phyloP scores from a whole-genome alignment of 106 monocot species.

The Phalaenopsis equestris region DNA sequence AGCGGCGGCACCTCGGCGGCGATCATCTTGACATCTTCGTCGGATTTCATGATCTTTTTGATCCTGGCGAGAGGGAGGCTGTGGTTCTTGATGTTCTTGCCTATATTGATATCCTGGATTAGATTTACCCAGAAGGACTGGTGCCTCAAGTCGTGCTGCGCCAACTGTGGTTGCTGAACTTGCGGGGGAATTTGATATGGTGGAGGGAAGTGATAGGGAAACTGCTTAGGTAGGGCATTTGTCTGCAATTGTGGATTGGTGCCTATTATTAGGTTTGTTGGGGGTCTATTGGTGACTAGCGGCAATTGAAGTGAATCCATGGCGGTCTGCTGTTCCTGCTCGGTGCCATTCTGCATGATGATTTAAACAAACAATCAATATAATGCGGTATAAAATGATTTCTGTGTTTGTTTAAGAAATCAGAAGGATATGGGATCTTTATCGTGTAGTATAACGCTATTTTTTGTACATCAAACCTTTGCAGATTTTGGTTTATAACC shows the following conservation, averaged over 20 bases:
- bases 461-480: too few relatives aligned
- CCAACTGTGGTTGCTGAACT: constrained; percentile 29
- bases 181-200: neutral
- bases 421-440: too few relatives aligned
- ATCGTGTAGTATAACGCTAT: too few relatives aligned
- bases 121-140: constrained; percentile 37
- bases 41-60: constrained; percentile 68
- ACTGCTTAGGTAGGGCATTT: neutral
- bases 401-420: too few relatives aligned
- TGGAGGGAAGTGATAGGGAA: neutral
- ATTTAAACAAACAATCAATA: too few relatives aligned
- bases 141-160: constrained; percentile 23
- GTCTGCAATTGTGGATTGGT: neutral
- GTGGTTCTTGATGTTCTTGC: constrained; percentile 53
- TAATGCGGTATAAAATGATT: too few relatives aligned
- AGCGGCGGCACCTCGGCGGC: constrained; percentile 49
- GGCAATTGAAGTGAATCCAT: neutral
- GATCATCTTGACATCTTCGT: constrained; percentile 64
- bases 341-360: neutral
- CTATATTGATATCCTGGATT: constrained; percentile 19
- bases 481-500: too few relatives aligned
- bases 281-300: neutral
- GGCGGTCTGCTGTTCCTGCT: neutral
- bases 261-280: neutral
- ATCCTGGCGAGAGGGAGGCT: constrained; percentile 53